Percentiles rank a stretch among this genome's conserved stretches.
Evolutionary conservation across 2,329 filamentous ascomycete species (phyloP).

Genomic region (Alternaria consortialis): DNA sequence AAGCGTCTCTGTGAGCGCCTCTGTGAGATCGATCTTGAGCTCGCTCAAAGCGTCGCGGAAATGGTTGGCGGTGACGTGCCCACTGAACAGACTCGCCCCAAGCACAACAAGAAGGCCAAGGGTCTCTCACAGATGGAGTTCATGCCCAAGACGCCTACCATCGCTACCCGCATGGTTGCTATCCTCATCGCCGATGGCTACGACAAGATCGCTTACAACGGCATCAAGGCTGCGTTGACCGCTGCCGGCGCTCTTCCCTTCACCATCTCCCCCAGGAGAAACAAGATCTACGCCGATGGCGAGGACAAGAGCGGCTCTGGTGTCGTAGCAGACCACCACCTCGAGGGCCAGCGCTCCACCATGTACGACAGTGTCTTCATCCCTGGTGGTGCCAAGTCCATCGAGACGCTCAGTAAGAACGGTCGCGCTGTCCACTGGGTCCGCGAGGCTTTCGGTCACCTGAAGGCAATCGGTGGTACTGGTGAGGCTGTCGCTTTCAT

Average conservation of each 20-base stretch:
- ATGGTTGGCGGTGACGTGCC: slow-evolving; percentile 73
- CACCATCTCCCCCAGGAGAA: slow-evolving; percentile 75
- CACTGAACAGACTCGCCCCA: slow-evolving; percentile 61
- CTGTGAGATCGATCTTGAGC: slow-evolving; percentile 73
- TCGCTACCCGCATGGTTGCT: slow-evolving; percentile 75
- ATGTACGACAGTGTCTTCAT: slow-evolving; percentile 84
- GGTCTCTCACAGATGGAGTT: slow-evolving; percentile 75
- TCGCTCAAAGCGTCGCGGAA: slow-evolving; percentile 74
- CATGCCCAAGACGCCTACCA: slow-evolving; percentile 69
- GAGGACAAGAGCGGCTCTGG: slow-evolving; percentile 63
- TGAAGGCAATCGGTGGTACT: slow-evolving; percentile 80
- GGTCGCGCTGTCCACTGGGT: slow-evolving; percentile 80
- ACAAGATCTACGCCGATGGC: slow-evolving; percentile 69
- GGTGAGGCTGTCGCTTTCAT: slow-evolving; percentile 76
- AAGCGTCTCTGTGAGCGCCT: slow-evolving; percentile 73
- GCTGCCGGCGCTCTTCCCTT: slow-evolving; percentile 72
- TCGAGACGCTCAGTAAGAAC: slow-evolving; percentile 70
- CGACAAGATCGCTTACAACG: slow-evolving; percentile 70
- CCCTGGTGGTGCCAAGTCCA: slow-evolving; percentile 72
- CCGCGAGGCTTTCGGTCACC: slow-evolving; percentile 80
- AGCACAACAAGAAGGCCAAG: slow-evolving; percentile 74
- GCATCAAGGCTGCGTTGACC: slow-evolving; percentile 69
- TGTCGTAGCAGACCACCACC: slow-evolving; percentile 76
- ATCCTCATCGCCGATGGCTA: slow-evolving; percentile 83
- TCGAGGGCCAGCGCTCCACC: slow-evolving; percentile 80